Evolutionary conservation across 164 flowering plant genomes (phyloP).

Genomic region (Stephania yunnanensis): DNA sequence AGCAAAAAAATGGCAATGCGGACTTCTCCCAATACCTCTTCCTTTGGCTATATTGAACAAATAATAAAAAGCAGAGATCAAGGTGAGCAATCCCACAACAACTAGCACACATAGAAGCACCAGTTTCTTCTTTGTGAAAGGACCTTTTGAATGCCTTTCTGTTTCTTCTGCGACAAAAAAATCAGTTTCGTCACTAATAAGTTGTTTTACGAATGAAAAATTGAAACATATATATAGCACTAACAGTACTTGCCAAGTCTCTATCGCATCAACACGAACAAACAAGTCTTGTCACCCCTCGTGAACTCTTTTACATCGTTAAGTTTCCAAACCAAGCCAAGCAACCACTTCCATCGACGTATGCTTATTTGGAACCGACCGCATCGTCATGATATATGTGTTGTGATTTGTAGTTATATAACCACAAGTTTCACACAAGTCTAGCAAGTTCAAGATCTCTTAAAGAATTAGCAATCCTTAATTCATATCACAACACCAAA

Average conservation of each 20-base stretch:
- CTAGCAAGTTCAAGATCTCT: no score
- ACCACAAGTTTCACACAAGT: no score
- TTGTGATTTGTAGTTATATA: no score
- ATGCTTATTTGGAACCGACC: no score
- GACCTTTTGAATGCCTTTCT: background rate
- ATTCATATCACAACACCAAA: no score
- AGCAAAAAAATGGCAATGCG: background rate
- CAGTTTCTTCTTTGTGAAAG: background rate
- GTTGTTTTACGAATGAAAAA: no score
- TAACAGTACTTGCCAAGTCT: background rate
- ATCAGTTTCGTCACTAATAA: background rate
- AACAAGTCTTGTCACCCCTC: constrained; percentile 1
- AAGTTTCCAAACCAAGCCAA: constrained; percentile 3
- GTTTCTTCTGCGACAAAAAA: background rate
- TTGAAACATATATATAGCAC: no score
- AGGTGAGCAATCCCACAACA: no score
- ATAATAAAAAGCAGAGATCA: no score
- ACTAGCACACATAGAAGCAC: no score
- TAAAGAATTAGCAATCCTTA: no score
- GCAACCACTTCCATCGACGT: background rate
- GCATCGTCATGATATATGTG: no score
- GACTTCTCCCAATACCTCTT: background rate
- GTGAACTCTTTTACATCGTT: constrained; percentile 1
- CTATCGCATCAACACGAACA: background rate
- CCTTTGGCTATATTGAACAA: background rate